These are phyloP conservation scores for Agrostemma githago DNA, from an alignment of 148 eudicot species.

Conservation along the genomic window DNA sequence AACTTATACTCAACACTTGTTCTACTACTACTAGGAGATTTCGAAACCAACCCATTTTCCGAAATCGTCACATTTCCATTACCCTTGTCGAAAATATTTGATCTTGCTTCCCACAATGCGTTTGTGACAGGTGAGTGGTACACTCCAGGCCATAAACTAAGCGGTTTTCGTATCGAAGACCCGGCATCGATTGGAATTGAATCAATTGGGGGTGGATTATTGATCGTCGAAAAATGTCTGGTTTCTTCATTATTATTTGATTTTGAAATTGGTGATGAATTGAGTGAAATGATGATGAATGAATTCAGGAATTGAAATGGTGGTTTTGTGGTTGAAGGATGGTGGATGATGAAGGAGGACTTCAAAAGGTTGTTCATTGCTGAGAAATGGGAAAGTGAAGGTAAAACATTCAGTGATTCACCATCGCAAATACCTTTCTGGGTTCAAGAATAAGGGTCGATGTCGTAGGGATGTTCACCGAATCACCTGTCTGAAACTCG, in stretches of 20 bases:
- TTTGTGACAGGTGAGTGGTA: conserved; percentile 91
- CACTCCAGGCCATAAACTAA: conserved; percentile 85
- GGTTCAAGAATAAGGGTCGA: too few relatives aligned
- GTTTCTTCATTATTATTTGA: conserved; percentile 16
- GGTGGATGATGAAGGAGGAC: neutral
- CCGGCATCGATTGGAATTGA: conserved; percentile 55
- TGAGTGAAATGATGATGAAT: neutral
- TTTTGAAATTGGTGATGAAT: conserved; percentile 1
- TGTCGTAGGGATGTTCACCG: too few relatives aligned
- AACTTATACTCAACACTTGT: conserved; percentile 64
- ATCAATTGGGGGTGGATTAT: conserved; percentile 5
- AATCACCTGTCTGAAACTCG: too few relatives aligned
- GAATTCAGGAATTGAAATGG: conserved; percentile 4
- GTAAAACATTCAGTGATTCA: neutral
- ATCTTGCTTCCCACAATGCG: conserved; percentile 88
- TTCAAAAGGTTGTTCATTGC: conserved; percentile 24
- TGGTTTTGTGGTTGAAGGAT: neutral
- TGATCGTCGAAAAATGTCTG: conserved; percentile 12
- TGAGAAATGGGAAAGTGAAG: neutral
- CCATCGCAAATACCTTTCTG: too few relatives aligned
- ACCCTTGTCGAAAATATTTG: conserved; percentile 45
- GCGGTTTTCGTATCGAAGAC: conserved; percentile 67
- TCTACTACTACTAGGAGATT: conserved; percentile 59
- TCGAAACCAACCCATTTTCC: conserved; percentile 36
- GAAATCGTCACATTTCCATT: conserved; percentile 6